A percentile compares a stretch with the other conserved stretches of the same genome.
phyloP scores from a whole-genome alignment of 2,329 filamentous ascomycete genomes.

The Aureobasidium lini region DNA sequence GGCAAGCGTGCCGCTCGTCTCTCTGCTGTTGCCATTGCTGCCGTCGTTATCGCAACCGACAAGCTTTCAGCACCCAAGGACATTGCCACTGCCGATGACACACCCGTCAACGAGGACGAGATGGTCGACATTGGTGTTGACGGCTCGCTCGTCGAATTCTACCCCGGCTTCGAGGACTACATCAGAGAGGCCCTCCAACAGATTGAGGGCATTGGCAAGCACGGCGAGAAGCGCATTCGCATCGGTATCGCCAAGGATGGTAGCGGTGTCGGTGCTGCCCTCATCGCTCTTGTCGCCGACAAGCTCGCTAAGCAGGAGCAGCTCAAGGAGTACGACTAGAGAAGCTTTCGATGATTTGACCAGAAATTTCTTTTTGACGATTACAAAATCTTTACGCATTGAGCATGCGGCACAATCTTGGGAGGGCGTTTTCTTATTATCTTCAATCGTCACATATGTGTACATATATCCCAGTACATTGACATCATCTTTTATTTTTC shows the following conservation, averaged over 20 bases:
- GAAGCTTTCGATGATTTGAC: not conserved
- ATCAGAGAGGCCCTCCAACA: conserved; percentile 73
- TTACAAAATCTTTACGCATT: conserved; percentile 5
- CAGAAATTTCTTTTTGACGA: not conserved
- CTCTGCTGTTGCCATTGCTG: conserved; percentile 79
- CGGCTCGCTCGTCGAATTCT: conserved; percentile 89
- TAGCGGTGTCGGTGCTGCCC: conserved; percentile 85
- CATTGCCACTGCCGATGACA: conserved; percentile 24
- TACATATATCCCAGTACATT: conserved; percentile 8
- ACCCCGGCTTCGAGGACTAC: conserved; percentile 84
- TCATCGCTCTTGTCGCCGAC: conserved; percentile 87
- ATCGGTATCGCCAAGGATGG: conserved; percentile 98
- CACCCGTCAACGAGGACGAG: conserved; percentile 46
- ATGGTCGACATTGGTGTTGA: conserved; percentile 90
- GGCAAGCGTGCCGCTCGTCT: conserved; percentile 83
- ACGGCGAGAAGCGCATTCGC: conserved; percentile 76
- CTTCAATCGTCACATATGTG: not conserved
- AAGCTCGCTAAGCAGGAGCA: conserved; percentile 33
- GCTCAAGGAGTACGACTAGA: conserved; percentile 3
- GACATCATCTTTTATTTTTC: not conserved
- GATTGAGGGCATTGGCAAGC: conserved; percentile 67
- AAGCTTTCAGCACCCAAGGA: conserved; percentile 47
- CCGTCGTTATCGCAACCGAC: conserved; percentile 73
- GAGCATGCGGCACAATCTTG: conserved; percentile 5
- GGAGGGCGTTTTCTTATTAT: conserved; percentile 1